Evolutionary conservation across 768 basidiomycete species (phyloP), one percentile per base, ranked within the genome.

Genomic region (Neoboletus brunneissimus): DNA sequence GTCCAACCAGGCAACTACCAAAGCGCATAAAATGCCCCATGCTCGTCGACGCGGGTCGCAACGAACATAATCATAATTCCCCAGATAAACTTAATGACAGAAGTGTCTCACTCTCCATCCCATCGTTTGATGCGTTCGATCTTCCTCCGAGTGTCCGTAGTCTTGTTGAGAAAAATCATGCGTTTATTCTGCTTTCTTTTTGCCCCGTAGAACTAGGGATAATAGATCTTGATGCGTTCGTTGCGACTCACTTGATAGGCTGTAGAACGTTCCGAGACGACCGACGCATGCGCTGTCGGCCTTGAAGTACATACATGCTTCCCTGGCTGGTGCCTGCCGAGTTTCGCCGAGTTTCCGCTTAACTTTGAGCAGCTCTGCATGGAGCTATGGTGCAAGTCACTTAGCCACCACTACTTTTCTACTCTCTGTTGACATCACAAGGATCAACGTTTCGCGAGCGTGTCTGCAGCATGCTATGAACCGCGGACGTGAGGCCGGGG

Each of bases 401-500:
- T 27, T 6, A 27, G 27, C 27, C 27, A 27, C 27, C 27, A 27
- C 27, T 27, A 27, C 27, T 27, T 27, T 27, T 27, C 27, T 27
- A 6, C 5, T 27, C 27, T 27, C 27, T 6, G 7, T 25, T 4
- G 7, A 6, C 27, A 27, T 27, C 27, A 56, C 42, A 86, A 68
- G 12, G 76, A 68, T 12, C 72, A 73, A 64, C 86, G 88, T 60
- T 72, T 76, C 22, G 76, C 67, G 25, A 82, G 64, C 16, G 70
- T 74, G 37, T 74, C 66, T 22, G 60, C 53, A 6, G 63, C 61
- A 32, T 67, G 61, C 22, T 61, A 31, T 27, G 67, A 64, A 12
- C 68, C 40, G 10, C 46, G 60, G 15, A 57, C 57, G 18, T 37
- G 47, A 13, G 23, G 13, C 31, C 11, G 47, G 37, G 29, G 20